A percentile compares a stretch with the other conserved stretches of the same genome.
phyloP scores from a whole-genome alignment of 352 stramenopile genomes.

The Pythium dissimile region DNA sequence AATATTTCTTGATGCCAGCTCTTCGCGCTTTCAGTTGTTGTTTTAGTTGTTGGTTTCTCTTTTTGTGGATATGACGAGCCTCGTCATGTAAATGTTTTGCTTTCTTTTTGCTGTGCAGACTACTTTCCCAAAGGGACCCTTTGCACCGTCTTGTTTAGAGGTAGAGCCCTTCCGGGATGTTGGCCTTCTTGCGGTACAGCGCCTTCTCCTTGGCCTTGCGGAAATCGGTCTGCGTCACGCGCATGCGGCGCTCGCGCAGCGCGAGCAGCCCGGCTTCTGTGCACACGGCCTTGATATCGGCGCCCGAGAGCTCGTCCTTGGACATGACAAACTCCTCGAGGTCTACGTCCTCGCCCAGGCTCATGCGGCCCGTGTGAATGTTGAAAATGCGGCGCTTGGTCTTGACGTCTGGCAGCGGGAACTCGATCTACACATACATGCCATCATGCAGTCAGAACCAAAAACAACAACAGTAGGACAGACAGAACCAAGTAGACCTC shows the following conservation, averaged over 20 bases:
- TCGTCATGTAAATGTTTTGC: too few relatives aligned
- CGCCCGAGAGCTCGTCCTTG: constrained; percentile 99
- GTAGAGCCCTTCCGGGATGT: constrained; percentile 99
- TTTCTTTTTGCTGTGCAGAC: too few relatives aligned
- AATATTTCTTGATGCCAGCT: too few relatives aligned
- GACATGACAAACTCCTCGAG: constrained; percentile 99
- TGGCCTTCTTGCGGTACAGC: constrained; percentile 80
- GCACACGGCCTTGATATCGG: constrained; percentile 99
- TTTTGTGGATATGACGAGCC: too few relatives aligned
- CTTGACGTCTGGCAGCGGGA: constrained; percentile 99
- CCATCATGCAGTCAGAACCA: neutral
- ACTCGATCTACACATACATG: constrained; percentile 92
- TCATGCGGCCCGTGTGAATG: constrained; percentile 99
- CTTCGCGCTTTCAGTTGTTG: too few relatives aligned
- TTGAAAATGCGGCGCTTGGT: constrained; percentile 99
- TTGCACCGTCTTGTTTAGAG: too few relatives aligned
- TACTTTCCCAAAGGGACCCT: too few relatives aligned
- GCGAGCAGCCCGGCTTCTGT: constrained; percentile 95
- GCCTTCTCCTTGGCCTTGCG: constrained; percentile 98
- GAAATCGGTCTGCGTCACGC: constrained; percentile 99
- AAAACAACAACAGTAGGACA: neutral
- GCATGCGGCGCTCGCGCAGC: constrained; percentile 98
- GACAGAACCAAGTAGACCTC: neutral
- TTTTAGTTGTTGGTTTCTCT: too few relatives aligned
- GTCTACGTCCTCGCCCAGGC: constrained; percentile 97